phyloP scores from a whole-genome alignment of 1,284 basidiomycete genomes.

The Ganoderma lucidum region DNA sequence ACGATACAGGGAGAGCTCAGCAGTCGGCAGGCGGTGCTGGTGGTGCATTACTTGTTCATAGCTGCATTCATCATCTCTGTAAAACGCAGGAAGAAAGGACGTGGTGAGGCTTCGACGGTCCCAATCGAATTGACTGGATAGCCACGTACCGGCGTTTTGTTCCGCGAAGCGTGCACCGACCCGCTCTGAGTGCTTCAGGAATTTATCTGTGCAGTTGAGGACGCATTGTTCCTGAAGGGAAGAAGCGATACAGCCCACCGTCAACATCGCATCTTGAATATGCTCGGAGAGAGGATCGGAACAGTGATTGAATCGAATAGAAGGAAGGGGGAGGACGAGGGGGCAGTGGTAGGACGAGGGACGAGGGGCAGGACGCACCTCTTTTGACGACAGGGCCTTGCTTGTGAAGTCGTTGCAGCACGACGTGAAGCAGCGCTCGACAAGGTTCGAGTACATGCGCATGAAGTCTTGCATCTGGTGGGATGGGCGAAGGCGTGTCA shows the following conservation, averaged over 20 bases:
- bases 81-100: neutral
- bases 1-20: slow-evolving; percentile 22
- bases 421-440: slow-evolving; percentile 94
- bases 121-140: neutral
- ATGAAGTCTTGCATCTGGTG: slow-evolving; percentile 98
- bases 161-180: slow-evolving; percentile 94
- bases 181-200: slow-evolving; percentile 96
- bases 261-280: slow-evolving; percentile 6
- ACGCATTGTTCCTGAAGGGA: slow-evolving; percentile 71
- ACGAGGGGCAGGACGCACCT: slow-evolving; percentile 60
- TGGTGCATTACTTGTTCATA: slow-evolving; percentile 22
- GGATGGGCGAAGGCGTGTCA: slow-evolving; percentile 12
- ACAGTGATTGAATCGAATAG: neutral
- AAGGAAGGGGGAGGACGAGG: slow-evolving; percentile 8
- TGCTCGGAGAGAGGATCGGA: slow-evolving; percentile 4
- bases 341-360: slow-evolving; percentile 4
- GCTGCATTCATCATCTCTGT: slow-evolving; percentile 44
- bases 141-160: slow-evolving; percentile 80
- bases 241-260: too few relatives aligned
- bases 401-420: slow-evolving; percentile 98
- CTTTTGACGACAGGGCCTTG: slow-evolving; percentile 92
- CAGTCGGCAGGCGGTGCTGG: neutral
- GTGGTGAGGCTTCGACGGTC: neutral
- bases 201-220: slow-evolving; percentile 88
- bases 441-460: slow-evolving; percentile 94